Percentiles rank a stretch among this genome's conserved stretches.
phyloP scores from a whole-genome alignment of 257 asterid species.

The Solanum etuberosum region DNA sequence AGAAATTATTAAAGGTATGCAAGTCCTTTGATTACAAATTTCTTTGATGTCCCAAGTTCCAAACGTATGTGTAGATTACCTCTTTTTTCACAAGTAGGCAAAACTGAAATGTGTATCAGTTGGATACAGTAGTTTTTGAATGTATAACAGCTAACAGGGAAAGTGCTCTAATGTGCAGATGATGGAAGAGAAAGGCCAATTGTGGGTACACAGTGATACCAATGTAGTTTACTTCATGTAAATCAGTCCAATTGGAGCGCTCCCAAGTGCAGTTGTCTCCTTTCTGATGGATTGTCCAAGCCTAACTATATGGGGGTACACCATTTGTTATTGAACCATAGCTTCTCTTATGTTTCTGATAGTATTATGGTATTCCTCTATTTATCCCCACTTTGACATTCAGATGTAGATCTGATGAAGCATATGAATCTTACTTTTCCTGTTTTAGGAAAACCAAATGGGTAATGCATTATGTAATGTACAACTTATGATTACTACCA shows the following conservation, averaged over 20 bases:
- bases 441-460: background rate
- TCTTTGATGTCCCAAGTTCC: background rate
- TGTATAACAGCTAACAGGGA: background rate
- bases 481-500: background rate
- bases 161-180: slow-evolving; percentile 27
- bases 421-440: background rate
- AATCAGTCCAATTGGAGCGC: background rate
- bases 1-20: slow-evolving; percentile 59
- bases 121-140: background rate
- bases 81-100: background rate
- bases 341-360: background rate
- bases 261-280: background rate
- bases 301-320: background rate
- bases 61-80: background rate
- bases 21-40: background rate
- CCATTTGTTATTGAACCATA: background rate
- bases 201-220: slow-evolving; percentile 31
- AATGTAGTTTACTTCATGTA: slow-evolving; percentile 23
- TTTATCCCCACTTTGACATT: background rate
- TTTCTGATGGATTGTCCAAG: background rate
- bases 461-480: background rate
- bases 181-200: slow-evolving; percentile 41
- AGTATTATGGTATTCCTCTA: background rate
- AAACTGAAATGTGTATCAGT: background rate
- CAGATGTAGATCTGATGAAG: background rate